Evolutionary conservation across 1,284 basidiomycete species (phyloP).

Genomic region (Coniferiporia sulphurascens): DNA sequence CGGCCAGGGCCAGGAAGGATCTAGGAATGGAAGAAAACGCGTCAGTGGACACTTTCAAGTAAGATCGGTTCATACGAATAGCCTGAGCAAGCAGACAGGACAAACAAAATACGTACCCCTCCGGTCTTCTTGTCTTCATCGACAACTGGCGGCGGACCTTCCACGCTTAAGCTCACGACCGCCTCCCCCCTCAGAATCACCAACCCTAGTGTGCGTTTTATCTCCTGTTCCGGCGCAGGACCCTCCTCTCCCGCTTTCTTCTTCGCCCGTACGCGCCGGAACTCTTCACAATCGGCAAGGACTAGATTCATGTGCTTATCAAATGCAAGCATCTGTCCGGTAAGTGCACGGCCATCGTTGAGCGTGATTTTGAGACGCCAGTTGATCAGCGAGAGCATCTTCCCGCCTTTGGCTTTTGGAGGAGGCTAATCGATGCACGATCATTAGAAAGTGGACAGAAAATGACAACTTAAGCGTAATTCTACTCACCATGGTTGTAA

Average conservation of each 20-base stretch:
- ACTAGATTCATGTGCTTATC: constrained; percentile 99
- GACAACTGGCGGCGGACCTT: constrained; percentile 92
- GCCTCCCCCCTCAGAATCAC: constrained; percentile 97
- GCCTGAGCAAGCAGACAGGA: neutral
- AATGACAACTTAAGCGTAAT: neutral
- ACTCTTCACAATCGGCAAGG: constrained; percentile 95
- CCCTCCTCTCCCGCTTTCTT: constrained; percentile 74
- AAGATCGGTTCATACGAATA: neutral
- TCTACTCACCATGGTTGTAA: constrained; percentile 58
- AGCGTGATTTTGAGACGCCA: constrained; percentile 97
- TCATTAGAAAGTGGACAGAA: constrained; percentile 2
- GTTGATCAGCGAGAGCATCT: constrained; percentile 97
- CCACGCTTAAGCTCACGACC: constrained; percentile 92
- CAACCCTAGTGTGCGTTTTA: constrained; percentile 93
- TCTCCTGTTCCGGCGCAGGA: constrained; percentile 82
- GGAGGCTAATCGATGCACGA: constrained; percentile 53
- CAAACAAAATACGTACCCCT: constrained; percentile 31
- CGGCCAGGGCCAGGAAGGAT: constrained; percentile 88
- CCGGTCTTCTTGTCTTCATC: constrained; percentile 84
- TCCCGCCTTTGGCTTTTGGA: constrained; percentile 94
- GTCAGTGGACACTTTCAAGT: constrained; percentile 3
- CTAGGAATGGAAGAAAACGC: constrained; percentile 35
- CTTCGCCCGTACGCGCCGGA: constrained; percentile 83
- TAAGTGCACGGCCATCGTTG: constrained; percentile 94
- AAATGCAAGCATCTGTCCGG: constrained; percentile 98